Conservation (phyloP, 257 asterid species). For the Solanum megistacrolobum region DNA sequence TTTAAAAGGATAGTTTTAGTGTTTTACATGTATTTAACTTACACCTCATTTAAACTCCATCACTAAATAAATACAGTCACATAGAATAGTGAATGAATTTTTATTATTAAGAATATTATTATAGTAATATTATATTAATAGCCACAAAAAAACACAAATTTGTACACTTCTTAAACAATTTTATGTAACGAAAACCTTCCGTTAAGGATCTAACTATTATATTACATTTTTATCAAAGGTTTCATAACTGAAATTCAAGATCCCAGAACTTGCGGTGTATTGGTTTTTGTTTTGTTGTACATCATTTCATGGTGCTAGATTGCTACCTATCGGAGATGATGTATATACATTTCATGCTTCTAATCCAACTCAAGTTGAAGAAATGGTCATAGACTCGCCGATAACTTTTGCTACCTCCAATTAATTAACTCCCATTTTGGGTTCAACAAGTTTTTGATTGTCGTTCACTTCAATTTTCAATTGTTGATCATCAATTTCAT, state of each 20-base stretch:
- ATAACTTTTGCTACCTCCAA: background rate
- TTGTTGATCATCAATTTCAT: background rate
- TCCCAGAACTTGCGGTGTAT: too few species aligned
- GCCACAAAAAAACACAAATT: background rate
- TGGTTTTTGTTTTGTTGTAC: too few species aligned
- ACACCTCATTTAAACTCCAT: background rate
- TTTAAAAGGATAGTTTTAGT: too few species aligned
- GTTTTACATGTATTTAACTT: background rate
- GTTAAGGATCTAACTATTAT: background rate
- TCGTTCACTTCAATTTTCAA: background rate
- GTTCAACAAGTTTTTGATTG: background rate
- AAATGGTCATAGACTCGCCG: background rate
- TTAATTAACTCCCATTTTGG: background rate
- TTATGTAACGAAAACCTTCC: background rate
- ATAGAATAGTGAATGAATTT: background rate
- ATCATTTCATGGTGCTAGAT: background rate
- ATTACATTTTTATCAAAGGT: too few species aligned
- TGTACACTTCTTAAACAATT: background rate
- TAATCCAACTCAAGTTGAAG: background rate
- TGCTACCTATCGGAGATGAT: background rate
- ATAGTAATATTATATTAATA: too few species aligned
- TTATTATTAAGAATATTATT: too few species aligned
- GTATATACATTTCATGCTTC: background rate
- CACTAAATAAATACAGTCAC: background rate
- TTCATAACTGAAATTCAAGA: too few species aligned